These are phyloP conservation scores for Solanum rostratum DNA, from an alignment of 257 asterid species.

Conservation along the genomic window DNA sequence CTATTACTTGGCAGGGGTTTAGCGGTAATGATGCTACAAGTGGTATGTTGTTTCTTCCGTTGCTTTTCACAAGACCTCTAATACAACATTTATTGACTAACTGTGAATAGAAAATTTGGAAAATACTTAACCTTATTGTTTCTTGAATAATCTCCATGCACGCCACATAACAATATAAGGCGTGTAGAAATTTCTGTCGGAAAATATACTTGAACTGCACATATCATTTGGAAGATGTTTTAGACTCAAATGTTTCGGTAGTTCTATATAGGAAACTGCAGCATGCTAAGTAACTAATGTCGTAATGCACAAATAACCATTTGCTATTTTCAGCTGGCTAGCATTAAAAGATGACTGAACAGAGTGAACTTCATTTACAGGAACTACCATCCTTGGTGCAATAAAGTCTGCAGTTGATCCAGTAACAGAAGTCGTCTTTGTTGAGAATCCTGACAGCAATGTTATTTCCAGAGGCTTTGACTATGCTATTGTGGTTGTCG, in stretches of 20 bases:
- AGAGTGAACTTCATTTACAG: slow-evolving; percentile 23
- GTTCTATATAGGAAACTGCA: not conserved
- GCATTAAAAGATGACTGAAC: not conserved
- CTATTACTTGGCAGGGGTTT: slow-evolving; percentile 78
- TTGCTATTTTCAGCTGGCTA: not conserved
- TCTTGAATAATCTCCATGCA: not conserved
- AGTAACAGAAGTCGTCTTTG: slow-evolving; percentile 40
- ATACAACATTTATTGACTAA: not conserved
- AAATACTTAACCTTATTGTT: not conserved
- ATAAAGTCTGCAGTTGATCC: slow-evolving; percentile 49
- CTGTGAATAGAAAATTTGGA: too few species aligned
- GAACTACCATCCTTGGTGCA: slow-evolving; percentile 73
- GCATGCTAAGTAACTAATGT: not conserved
- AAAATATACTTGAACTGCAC: not conserved
- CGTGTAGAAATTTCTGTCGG: not conserved
- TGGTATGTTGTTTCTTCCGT: slow-evolving; percentile 24
- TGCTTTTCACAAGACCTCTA: not conserved
- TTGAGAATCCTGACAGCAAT: slow-evolving; percentile 51
- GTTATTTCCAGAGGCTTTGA: slow-evolving; percentile 45
- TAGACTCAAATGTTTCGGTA: not conserved
- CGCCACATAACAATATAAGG: not conserved
- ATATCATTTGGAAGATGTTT: not conserved
- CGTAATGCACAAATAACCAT: not conserved
- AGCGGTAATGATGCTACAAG: slow-evolving; percentile 53
- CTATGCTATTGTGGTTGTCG: slow-evolving; percentile 67